These are phyloP conservation scores for Rosa lucieae DNA, from an alignment of 306 rosid genomes.

Conservation along the genomic window DNA sequence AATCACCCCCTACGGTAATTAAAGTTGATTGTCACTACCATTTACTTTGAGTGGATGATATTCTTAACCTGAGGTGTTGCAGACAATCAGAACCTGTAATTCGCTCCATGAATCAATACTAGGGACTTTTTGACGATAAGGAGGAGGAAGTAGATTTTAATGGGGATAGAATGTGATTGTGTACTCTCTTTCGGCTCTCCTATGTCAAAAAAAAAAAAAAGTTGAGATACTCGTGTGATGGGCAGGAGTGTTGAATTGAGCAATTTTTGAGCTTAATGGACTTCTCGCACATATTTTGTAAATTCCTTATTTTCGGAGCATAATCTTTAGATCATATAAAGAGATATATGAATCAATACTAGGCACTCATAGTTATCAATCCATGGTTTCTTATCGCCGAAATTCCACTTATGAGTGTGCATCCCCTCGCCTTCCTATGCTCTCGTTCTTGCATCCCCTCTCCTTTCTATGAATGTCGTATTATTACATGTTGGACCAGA, in stretches of 20 bases:
- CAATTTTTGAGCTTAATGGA: not conserved
- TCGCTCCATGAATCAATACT: slow-evolving; percentile 1
- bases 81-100: slow-evolving; percentile 3
- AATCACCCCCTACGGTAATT: slow-evolving; percentile 45
- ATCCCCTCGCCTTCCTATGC: not conserved
- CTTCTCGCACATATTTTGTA: not conserved
- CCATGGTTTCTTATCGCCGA: not conserved
- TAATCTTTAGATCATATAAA: not conserved
- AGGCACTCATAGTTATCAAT: not conserved
- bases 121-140: not conserved
- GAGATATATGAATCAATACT: not conserved
- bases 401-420: not conserved
- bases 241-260: not conserved
- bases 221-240: not conserved
- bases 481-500: not conserved
- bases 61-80: slow-evolving; percentile 9
- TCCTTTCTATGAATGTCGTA: not conserved
- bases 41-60: not conserved
- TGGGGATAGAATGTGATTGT: not conserved
- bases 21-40: not conserved
- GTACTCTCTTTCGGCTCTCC: not conserved
- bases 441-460: not conserved
- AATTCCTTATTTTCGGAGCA: not conserved
- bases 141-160: not conserved
- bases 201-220: not conserved